Conservation (phyloP, 2,329 filamentous ascomycete genomes). For the Xylariaceae sp. region DNA sequence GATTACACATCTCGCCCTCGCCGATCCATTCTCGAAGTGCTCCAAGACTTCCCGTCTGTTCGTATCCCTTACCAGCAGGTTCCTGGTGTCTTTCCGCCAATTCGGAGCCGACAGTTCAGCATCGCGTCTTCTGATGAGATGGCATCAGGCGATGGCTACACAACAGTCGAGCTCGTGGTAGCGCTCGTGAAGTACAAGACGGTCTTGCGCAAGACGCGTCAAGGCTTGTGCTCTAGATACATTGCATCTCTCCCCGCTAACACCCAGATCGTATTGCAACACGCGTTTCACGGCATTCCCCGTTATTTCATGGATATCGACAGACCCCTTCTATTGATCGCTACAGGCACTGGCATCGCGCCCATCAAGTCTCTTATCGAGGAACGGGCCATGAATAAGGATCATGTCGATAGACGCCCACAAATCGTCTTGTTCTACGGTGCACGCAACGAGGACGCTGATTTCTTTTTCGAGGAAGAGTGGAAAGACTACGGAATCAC, state of each 20-base stretch:
- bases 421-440: slow-evolving; percentile 70
- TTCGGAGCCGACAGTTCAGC: slow-evolving; percentile 90
- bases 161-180: slow-evolving; percentile 67
- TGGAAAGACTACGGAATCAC: slow-evolving; percentile 57
- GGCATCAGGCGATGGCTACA: slow-evolving; percentile 29
- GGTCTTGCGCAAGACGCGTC: slow-evolving; percentile 74
- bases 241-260: slow-evolving; percentile 60
- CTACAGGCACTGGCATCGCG: slow-evolving; percentile 81
- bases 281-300: slow-evolving; percentile 39
- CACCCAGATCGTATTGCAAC: slow-evolving; percentile 58
- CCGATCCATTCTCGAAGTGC: slow-evolving; percentile 84
- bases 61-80: slow-evolving; percentile 73
- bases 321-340: slow-evolving; percentile 69
- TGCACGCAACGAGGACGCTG: slow-evolving; percentile 67
- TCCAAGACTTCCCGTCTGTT: slow-evolving; percentile 84
- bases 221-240: slow-evolving; percentile 89
- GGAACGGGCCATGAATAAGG: slow-evolving; percentile 50
- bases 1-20: slow-evolving; percentile 92
- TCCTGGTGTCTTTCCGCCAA: slow-evolving; percentile 70
- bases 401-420: background rate
- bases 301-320: slow-evolving; percentile 11
- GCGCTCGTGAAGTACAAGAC: slow-evolving; percentile 91
- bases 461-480: slow-evolving; percentile 79
- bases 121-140: slow-evolving; percentile 69
- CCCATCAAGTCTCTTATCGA: slow-evolving; percentile 79